Evolutionary conservation across 2,329 filamentous ascomycete species (phyloP).

Genomic region (Teratosphaeria destructans): DNA sequence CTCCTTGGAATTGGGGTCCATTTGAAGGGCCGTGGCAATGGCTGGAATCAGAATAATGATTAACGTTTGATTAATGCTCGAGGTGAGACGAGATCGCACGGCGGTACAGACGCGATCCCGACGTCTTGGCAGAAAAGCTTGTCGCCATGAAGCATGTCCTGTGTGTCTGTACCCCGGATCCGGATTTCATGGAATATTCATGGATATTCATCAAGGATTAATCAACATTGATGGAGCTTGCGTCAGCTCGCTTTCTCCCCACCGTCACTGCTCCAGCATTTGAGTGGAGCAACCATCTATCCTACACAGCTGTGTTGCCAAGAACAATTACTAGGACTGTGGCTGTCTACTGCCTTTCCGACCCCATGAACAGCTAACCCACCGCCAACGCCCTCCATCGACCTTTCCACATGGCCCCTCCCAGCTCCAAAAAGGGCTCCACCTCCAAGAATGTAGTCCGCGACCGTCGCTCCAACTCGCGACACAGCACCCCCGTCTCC

Average conservation of each 20-base stretch:
- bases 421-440: conserved; percentile 21
- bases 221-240: too few relatives aligned
- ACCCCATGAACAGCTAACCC: not conserved
- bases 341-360: not conserved
- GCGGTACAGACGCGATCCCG: not conserved
- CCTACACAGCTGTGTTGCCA: too few relatives aligned
- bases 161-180: too few relatives aligned
- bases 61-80: too few relatives aligned
- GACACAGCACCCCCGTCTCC: conserved; percentile 66
- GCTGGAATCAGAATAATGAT: too few relatives aligned
- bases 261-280: not conserved
- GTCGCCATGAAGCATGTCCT: not conserved
- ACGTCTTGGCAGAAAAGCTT: not conserved
- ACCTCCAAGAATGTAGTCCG: conserved; percentile 26
- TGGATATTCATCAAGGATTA: too few relatives aligned
- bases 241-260: too few relatives aligned
- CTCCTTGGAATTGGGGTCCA: too few relatives aligned
- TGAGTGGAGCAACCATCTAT: not conserved
- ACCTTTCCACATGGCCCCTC: conserved; percentile 10
- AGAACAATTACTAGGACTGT: not conserved
- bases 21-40: too few relatives aligned
- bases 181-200: not conserved
- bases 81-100: not conserved
- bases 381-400: not conserved
- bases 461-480: conserved; percentile 57